A percentile compares a stretch with the other conserved stretches of the same genome.
phyloP scores from a whole-genome alignment of 2,329 filamentous ascomycete species.

The Alternaria dauci region DNA sequence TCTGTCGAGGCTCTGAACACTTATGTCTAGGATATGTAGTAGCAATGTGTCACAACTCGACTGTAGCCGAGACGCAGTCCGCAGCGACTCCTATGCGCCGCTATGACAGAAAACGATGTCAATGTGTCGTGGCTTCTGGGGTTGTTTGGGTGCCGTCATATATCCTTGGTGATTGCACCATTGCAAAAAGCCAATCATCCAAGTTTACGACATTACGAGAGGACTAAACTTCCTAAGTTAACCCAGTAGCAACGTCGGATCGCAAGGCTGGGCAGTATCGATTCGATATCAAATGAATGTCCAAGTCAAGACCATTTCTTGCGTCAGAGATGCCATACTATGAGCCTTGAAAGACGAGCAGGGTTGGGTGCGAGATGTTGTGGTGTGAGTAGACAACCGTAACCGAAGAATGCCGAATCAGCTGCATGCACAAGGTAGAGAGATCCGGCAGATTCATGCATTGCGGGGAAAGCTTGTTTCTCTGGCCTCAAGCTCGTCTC shows the following conservation, averaged over 20 bases:
- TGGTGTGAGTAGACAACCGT: background rate
- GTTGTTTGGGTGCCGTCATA: constrained; percentile 25
- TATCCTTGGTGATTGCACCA: constrained; percentile 34
- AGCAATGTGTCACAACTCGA: background rate
- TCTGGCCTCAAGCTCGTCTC: constrained; percentile 21
- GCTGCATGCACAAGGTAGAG: constrained; percentile 20
- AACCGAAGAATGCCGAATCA: constrained; percentile 16
- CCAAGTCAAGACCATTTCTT: background rate
- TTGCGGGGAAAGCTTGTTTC: constrained; percentile 44
- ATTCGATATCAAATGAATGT: background rate
- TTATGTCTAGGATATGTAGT: background rate
- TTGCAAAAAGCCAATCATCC: background rate
- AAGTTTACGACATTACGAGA: constrained; percentile 1
- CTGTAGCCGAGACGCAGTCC: background rate
- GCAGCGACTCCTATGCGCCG: background rate
- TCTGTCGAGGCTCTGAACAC: background rate
- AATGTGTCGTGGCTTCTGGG: constrained; percentile 17
- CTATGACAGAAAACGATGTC: background rate
- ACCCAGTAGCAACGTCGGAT: background rate
- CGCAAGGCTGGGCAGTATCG: background rate
- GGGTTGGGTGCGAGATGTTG: background rate
- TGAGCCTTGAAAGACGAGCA: background rate
- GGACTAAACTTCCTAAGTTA: background rate
- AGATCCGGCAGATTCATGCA: constrained; percentile 41
- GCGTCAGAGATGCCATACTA: background rate